Evolutionary conservation across 2,329 filamentous ascomycete genomes (phyloP).

Genomic region (Scedosporium aurantiacum): DNA sequence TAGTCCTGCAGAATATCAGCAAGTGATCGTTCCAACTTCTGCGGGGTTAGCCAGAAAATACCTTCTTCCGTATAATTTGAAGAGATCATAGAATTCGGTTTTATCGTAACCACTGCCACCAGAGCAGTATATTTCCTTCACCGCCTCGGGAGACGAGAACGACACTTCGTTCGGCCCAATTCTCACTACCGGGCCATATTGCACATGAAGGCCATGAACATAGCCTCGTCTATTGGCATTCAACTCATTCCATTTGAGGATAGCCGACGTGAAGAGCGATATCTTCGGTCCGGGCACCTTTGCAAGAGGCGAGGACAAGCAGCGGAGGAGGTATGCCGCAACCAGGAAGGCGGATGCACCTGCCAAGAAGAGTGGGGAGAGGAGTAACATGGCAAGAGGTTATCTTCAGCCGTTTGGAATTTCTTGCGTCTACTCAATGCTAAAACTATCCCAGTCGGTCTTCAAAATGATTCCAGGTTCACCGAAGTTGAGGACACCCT

Average conservation of each 20-base stretch:
- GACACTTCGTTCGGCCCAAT: slow-evolving; percentile 48
- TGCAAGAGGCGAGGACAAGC: slow-evolving; percentile 22
- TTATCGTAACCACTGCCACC: slow-evolving; percentile 55
- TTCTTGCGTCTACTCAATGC: too few species aligned
- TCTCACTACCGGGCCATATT: slow-evolving; percentile 47
- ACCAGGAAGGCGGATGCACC: slow-evolving; percentile 15
- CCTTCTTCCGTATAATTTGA: slow-evolving; percentile 46
- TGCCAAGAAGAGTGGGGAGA: slow-evolving; percentile 17
- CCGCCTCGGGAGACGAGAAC: slow-evolving; percentile 42
- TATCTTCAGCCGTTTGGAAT: neutral
- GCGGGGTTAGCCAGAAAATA: slow-evolving; percentile 13
- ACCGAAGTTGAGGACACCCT: too few species aligned
- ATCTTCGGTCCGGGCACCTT: slow-evolving; percentile 36
- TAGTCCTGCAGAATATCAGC: slow-evolving; percentile 29
- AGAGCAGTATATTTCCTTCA: slow-evolving; percentile 53
- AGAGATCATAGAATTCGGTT: slow-evolving; percentile 52
- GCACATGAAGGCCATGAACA: slow-evolving; percentile 43
- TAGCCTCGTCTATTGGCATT: slow-evolving; percentile 40
- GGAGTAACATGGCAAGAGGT: slow-evolving; percentile 8
- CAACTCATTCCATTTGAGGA: slow-evolving; percentile 47
- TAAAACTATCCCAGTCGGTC: too few species aligned
- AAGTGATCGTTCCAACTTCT: too few species aligned
- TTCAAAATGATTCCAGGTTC: too few species aligned
- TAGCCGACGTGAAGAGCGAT: slow-evolving; percentile 37
- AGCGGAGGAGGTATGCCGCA: slow-evolving; percentile 15